phyloP scores from a whole-genome alignment of 2,329 filamentous ascomycete genomes.

The Fusarium succisae region DNA sequence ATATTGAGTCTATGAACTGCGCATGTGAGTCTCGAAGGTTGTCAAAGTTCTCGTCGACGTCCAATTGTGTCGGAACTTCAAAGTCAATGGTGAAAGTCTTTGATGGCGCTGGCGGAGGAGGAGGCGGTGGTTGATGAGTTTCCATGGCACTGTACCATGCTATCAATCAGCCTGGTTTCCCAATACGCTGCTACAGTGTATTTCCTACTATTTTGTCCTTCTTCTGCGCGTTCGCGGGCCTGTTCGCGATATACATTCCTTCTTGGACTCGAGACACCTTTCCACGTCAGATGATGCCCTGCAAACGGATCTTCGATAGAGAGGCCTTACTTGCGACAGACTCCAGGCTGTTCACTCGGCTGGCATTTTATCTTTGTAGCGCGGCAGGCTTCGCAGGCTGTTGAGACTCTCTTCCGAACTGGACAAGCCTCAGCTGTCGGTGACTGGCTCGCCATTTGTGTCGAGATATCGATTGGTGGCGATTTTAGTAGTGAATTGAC shows the following conservation, averaged over 20 bases:
- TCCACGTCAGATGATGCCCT: neutral
- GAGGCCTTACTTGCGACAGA: slow-evolving; percentile 61
- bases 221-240: slow-evolving; percentile 61
- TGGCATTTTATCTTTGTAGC: slow-evolving; percentile 64
- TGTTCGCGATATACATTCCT: slow-evolving; percentile 62
- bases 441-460: slow-evolving; percentile 23
- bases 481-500: neutral
- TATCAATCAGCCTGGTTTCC: neutral
- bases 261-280: slow-evolving; percentile 63
- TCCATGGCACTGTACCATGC: slow-evolving; percentile 28
- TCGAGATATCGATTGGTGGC: neutral
- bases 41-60: slow-evolving; percentile 53
- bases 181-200: neutral
- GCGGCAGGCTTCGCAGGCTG: slow-evolving; percentile 65
- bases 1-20: slow-evolving; percentile 52
- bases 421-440: slow-evolving; percentile 14
- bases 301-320: neutral
- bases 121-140: slow-evolving; percentile 37
- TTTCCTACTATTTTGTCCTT: slow-evolving; percentile 52
- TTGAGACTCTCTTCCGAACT: slow-evolving; percentile 43
- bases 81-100: slow-evolving; percentile 65
- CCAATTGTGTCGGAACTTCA: slow-evolving; percentile 53
- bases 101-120: slow-evolving; percentile 49
- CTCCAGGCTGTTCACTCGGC: slow-evolving; percentile 56
- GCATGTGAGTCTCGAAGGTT: slow-evolving; percentile 56